These are phyloP conservation scores for Fraxinus americana DNA, from an alignment of 257 asterid species.

Conservation along the genomic window DNA sequence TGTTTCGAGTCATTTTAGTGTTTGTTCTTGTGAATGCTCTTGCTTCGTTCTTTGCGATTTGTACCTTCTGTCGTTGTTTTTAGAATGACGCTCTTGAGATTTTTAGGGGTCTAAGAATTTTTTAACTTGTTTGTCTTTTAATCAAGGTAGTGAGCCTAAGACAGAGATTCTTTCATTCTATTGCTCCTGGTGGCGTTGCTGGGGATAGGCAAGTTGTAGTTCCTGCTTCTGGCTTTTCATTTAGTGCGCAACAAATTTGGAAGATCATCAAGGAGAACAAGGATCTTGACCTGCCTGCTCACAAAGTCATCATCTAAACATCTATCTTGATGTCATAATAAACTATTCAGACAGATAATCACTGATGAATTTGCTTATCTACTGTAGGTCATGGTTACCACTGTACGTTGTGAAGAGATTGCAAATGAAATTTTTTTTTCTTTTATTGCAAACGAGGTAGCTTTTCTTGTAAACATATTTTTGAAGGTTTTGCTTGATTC, in stretches of 20 bases:
- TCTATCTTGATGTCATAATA: conserved; percentile 19
- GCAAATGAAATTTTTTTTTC: conserved; percentile 57
- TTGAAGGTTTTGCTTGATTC: conserved; percentile 12
- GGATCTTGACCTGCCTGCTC: conserved; percentile 94
- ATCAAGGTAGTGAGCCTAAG: conserved; percentile 76
- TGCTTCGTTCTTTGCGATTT: conserved; percentile 8
- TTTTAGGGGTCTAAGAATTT: conserved; percentile 16
- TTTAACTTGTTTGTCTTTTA: conserved; percentile 24
- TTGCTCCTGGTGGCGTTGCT: conserved; percentile 93
- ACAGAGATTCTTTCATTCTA: conserved; percentile 73
- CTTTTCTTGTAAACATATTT: conserved; percentile 2
- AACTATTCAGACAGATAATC: conserved; percentile 19
- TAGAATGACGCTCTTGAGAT: conserved; percentile 24
- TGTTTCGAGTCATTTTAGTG: conserved; percentile 19
- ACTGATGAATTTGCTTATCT: conserved; percentile 24
- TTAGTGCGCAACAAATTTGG: conserved; percentile 87
- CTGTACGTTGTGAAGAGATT: conserved; percentile 78
- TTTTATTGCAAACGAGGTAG: conserved; percentile 58
- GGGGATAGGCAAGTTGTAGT: conserved; percentile 93
- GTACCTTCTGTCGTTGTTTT: conserved; percentile 12
- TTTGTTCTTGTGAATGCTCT: conserved; percentile 5
- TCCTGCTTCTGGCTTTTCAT: conserved; percentile 92
- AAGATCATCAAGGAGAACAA: conserved; percentile 83
- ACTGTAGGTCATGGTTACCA: conserved; percentile 69
- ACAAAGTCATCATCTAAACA: conserved; percentile 59